Conservation (phyloP, 768 basidiomycete genomes). For the Podaxis sp. region DNA sequence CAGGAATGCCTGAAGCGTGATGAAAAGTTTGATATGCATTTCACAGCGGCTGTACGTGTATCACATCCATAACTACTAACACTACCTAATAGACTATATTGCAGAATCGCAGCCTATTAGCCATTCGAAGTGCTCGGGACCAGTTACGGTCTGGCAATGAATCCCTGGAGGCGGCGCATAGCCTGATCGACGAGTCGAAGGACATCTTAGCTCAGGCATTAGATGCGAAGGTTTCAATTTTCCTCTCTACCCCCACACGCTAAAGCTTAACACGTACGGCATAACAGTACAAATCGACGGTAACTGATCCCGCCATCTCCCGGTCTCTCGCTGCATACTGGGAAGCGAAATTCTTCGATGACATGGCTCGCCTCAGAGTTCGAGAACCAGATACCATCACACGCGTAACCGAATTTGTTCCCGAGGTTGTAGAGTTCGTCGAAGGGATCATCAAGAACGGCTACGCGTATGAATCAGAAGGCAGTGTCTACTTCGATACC, state of each 20-base stretch:
- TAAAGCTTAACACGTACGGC: constrained; percentile 13
- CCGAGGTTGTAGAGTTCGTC: constrained; percentile 90
- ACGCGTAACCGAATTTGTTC: constrained; percentile 95
- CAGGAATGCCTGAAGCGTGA: constrained; percentile 71
- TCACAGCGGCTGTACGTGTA: constrained; percentile 68
- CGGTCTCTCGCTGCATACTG: constrained; percentile 81
- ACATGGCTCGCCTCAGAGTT: constrained; percentile 88
- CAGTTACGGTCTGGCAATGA: constrained; percentile 41
- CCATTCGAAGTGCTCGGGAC: constrained; percentile 50
- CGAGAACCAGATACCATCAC: constrained; percentile 89
- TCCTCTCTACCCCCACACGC: neutral
- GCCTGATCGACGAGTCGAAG: constrained; percentile 69
- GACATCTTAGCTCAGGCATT: constrained; percentile 75
- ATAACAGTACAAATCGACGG: constrained; percentile 68
- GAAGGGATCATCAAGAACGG: constrained; percentile 84
- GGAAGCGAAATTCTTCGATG: constrained; percentile 88
- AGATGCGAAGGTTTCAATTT: constrained; percentile 62
- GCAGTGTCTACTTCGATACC: constrained; percentile 93
- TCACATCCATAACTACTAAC: constrained; percentile 18
- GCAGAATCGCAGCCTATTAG: constrained; percentile 51
- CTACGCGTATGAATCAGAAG: constrained; percentile 66
- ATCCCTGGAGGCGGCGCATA: constrained; percentile 44
- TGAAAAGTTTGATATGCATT: constrained; percentile 92
- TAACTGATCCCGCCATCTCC: constrained; percentile 86
- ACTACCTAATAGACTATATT: constrained; percentile 18